Percentiles rank a stretch among this genome's conserved stretches.
phyloP scores from a whole-genome alignment of 2,329 filamentous ascomycete genomes.

The Stagonosporopsis cucurbitacearum region DNA sequence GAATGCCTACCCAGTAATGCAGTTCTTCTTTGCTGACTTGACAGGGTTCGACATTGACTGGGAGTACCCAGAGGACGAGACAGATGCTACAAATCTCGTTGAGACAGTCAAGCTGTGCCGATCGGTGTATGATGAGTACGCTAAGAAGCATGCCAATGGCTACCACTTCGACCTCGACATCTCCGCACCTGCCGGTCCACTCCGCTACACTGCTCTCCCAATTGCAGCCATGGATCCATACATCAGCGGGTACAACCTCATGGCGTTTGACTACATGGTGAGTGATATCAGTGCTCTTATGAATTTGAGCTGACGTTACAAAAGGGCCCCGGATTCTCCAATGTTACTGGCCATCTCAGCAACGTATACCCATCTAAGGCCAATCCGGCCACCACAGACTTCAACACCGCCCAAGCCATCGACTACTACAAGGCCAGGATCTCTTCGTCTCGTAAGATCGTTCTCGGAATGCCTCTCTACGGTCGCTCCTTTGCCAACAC shows the following conservation, averaged over 20 bases:
- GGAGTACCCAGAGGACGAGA: conserved; percentile 51
- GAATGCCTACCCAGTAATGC: too few relatives aligned
- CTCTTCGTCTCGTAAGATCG: conserved; percentile 30
- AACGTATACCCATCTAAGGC: conserved; percentile 33
- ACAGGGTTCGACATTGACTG: conserved; percentile 51
- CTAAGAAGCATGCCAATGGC: conserved; percentile 43
- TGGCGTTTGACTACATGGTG: conserved; percentile 66
- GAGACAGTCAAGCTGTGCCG: conserved; percentile 47
- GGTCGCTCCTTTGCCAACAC: conserved; percentile 39
- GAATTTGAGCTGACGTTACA: background rate
- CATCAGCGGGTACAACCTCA: conserved; percentile 63
- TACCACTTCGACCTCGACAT: conserved; percentile 53
- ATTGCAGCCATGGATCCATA: conserved; percentile 51
- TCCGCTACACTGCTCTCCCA: conserved; percentile 48
- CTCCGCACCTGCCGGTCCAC: conserved; percentile 53
- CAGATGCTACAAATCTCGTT: conserved; percentile 48
- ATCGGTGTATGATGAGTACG: conserved; percentile 48
- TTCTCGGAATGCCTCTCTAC: conserved; percentile 40
- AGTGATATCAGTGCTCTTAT: background rate
- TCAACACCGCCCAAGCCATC: conserved; percentile 38
- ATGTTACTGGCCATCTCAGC: conserved; percentile 60
- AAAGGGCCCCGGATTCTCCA: conserved; percentile 73
- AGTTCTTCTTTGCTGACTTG: too few relatives aligned
- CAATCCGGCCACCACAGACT: conserved; percentile 33
- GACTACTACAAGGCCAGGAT: conserved; percentile 33